Evolutionary conservation across 441 rosid genomes (phyloP).

Genomic region (Gossypium davidsonii): DNA sequence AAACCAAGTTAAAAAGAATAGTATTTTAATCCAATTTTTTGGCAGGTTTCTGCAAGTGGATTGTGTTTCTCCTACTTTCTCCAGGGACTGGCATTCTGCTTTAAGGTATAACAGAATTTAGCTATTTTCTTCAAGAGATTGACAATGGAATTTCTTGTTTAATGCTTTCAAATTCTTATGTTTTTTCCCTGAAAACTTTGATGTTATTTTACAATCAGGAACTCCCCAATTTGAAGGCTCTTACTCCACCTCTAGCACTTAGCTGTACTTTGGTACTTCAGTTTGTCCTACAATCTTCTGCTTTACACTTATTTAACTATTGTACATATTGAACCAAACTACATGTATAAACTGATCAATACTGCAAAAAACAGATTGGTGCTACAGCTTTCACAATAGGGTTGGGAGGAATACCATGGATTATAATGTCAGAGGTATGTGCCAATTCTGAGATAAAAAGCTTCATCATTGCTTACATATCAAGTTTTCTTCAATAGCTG

Average conservation of each 20-base stretch:
- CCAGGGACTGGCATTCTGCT: conserved; percentile 32
- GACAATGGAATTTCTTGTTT: neutral
- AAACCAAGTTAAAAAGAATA: neutral
- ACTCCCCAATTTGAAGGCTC: conserved; percentile 22
- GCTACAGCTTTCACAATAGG: conserved; percentile 27
- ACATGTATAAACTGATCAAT: neutral
- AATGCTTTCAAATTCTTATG: neutral
- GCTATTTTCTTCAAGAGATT: neutral
- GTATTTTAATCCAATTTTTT: neutral
- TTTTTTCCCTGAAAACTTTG: neutral
- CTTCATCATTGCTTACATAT: neutral
- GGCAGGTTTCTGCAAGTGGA: conserved; percentile 41
- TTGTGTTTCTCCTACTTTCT: conserved; percentile 28
- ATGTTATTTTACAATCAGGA: conserved; percentile 25
- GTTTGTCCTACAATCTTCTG: neutral
- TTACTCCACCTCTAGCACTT: conserved; percentile 39
- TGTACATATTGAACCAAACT: neutral
- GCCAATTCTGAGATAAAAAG: neutral
- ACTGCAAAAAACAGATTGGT: conserved; percentile 23
- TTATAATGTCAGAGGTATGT: conserved; percentile 58
- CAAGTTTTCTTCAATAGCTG: neutral
- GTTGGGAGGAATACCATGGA: conserved; percentile 43
- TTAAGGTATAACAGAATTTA: conserved; percentile 33
- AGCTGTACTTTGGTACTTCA: conserved; percentile 37
- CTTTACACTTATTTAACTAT: neutral